Percentiles rank a stretch among this genome's conserved stretches.
Evolutionary conservation across 2,329 filamentous ascomycete species (phyloP).

Genomic region (Colletotrichum coccodes): DNA sequence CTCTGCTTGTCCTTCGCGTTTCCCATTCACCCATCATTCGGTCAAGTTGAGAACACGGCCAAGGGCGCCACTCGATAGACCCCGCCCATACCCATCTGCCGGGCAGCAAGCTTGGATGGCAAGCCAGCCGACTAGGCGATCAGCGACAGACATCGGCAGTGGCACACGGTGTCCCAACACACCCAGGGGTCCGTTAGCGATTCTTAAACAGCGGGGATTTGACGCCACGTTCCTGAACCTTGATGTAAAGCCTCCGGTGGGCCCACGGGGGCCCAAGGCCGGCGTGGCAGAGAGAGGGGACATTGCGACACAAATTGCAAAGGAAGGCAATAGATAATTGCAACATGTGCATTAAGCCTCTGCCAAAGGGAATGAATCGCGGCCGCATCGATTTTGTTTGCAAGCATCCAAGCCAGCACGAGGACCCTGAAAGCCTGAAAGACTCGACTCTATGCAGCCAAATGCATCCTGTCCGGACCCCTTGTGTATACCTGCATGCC

Average conservation of each 20-base stretch:
- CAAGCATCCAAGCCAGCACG: not conserved
- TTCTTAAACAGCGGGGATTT: not conserved
- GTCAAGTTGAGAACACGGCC: constrained; percentile 4
- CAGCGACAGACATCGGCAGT: not conserved
- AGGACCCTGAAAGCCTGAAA: not conserved
- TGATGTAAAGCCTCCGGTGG: constrained; percentile 19
- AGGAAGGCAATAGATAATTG: not conserved
- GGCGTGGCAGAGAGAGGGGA: not conserved
- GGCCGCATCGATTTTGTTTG: not conserved
- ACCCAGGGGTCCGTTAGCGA: not conserved
- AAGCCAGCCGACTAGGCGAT: not conserved
- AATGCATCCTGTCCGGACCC: not conserved
- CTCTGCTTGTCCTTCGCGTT: not conserved
- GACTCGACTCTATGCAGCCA: not conserved
- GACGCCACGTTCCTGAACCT: constrained; percentile 30
- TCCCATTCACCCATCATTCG: not conserved
- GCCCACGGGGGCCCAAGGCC: too few species aligned
- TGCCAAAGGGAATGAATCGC: not conserved
- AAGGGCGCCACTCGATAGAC: not conserved
- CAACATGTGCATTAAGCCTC: not conserved
- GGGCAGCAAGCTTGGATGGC: not conserved
- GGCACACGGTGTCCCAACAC: not conserved
- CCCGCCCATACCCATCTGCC: not conserved
- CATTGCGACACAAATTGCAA: not conserved
- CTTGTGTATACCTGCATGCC: not conserved